Evolutionary conservation across 495 filamentous ascomycete species (phyloP), one percentile per base, ranked within the genome.

Genomic region (Penicillium silybi): DNA sequence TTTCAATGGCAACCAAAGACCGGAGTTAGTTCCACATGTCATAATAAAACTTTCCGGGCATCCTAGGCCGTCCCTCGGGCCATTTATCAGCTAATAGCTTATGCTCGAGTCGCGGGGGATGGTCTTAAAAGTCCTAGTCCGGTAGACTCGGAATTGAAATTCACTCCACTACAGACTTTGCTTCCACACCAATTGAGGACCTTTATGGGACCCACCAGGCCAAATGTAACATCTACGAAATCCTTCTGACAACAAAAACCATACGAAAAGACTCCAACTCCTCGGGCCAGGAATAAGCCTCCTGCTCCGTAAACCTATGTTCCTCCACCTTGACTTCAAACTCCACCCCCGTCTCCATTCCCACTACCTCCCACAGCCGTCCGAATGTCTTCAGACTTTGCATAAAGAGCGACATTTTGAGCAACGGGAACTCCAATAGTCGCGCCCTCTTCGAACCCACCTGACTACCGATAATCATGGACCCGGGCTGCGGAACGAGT

Each of bases 301-400:
- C 35, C 7, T 48, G 32, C 15, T 40, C 35, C 13, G 35, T 19
- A 22, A 48, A 39, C 4, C 35, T 20, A 27, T 15, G 8, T n/a
- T 48, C 46, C 15, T 19, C 39, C 2, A 27, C 46, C 15, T 39
- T 26, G 20, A 48, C 20, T 11, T 48, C 46, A 29, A 48, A n/a
- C 29, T 27, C 4, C 20, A 40, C 16, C 2, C 46, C 46, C 15
- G 18, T 48, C 0, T 40, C 32, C 13, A 26, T 7, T 2, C n/a
- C 16, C 8, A 35, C 46, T 8, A 20, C 10, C 7, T 13, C 46
- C 46, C 46, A 48, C 22, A 48, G 32, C 34, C 6, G 38, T 19
- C 39, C 40, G 53, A 63, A 64, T 53, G 58, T 64, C 58, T 56
- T 55, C 54, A 50, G 40, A 23, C 4, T 48, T 5, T 48, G 46